These are phyloP conservation scores for Prunus fruticosa DNA, from an alignment of 306 rosid species.

Conservation along the genomic window DNA sequence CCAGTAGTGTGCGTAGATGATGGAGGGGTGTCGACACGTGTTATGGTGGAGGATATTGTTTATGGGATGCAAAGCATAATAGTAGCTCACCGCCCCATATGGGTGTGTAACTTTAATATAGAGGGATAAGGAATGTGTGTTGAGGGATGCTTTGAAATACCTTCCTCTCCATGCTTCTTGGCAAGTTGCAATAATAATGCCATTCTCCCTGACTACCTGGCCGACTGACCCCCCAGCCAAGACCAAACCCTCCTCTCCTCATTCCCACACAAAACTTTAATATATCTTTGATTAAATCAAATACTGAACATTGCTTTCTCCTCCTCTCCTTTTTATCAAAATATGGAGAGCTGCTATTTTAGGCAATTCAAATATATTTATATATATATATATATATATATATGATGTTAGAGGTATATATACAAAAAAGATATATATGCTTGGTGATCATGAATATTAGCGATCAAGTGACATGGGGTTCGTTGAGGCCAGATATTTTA, in stretches of 20 bases:
- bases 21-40: constrained; percentile 59
- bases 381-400: too few species aligned
- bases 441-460: background rate
- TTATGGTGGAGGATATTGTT: constrained; percentile 7
- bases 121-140: constrained; percentile 40
- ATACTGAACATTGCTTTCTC: background rate
- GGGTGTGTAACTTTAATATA: background rate
- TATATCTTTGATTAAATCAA: background rate
- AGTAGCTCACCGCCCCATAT: constrained; percentile 13
- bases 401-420: background rate
- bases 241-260: background rate
- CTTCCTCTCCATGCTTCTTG: constrained; percentile 36
- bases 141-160: constrained; percentile 24
- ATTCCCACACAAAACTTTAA: background rate
- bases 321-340: background rate
- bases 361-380: background rate
- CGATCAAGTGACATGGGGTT: background rate
- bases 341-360: background rate
- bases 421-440: background rate
- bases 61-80: background rate
- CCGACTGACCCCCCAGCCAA: background rate
- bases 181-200: constrained; percentile 28
- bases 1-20: constrained; percentile 32
- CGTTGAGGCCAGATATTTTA: too few species aligned
- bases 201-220: background rate